Percentiles rank a stretch among this genome's conserved stretches.
Evolutionary conservation across 169 alveolate species (phyloP).

Genomic region (Cryptosporidium canis): DNA sequence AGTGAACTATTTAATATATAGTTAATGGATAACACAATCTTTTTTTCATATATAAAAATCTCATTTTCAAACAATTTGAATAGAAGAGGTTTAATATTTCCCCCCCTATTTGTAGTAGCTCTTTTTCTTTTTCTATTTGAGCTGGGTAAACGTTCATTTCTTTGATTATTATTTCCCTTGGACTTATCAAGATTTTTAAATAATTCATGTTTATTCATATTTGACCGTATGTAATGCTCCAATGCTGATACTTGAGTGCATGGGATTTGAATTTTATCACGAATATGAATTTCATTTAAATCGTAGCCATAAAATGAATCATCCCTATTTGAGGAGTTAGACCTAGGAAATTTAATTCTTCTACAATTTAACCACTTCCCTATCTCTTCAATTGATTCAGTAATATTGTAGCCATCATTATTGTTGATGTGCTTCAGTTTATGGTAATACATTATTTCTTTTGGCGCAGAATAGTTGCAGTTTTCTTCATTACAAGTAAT

Average conservation of each 20-base stretch:
- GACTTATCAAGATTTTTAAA: not conserved
- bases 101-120: not conserved
- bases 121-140: not conserved
- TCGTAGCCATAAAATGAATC: not conserved
- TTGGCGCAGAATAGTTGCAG: constrained; percentile 28
- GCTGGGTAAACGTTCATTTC: not conserved
- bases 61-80: not conserved
- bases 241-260: constrained; percentile 1
- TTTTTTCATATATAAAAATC: not conserved
- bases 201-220: not conserved
- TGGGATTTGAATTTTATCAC: not conserved
- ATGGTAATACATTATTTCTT: constrained; percentile 15
- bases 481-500: not conserved
- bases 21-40: not conserved
- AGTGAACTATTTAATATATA: not conserved
- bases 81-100: not conserved
- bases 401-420: constrained; percentile 7
- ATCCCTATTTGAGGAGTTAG: not conserved
- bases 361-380: constrained; percentile 8
- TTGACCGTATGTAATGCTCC: not conserved
- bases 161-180: not conserved
- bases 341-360: not conserved
- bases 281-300: not conserved
- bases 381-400: constrained; percentile 8
- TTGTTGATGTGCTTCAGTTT: constrained; percentile 21